Percentiles rank a stretch among this genome's conserved stretches.
These are phyloP conservation scores for Alternaria brassicicola DNA, from an alignment of 2,329 filamentous ascomycete genomes.

Conservation along the genomic window DNA sequence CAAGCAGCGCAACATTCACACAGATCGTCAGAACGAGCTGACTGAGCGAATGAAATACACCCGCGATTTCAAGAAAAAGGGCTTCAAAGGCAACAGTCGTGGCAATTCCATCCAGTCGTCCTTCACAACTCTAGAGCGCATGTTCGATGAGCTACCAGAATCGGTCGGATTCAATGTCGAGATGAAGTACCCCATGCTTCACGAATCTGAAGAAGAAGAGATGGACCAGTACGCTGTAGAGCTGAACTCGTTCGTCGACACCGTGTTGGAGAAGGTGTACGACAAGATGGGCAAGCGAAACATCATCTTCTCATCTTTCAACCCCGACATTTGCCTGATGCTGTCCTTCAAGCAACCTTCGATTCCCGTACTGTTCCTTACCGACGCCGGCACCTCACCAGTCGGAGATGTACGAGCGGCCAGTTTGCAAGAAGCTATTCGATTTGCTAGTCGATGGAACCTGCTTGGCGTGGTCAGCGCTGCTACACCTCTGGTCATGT, in stretches of 20 bases:
- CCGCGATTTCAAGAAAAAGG: slow-evolving; percentile 89
- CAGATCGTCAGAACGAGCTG: slow-evolving; percentile 56
- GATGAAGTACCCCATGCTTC: slow-evolving; percentile 98
- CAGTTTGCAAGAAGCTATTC: slow-evolving; percentile 91
- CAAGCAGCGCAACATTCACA: slow-evolving; percentile 50
- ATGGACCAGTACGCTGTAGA: slow-evolving; percentile 98
- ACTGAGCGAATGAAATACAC: slow-evolving; percentile 97
- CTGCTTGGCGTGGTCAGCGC: slow-evolving; percentile 87
- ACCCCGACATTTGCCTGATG: slow-evolving; percentile 93
- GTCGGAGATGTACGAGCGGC: slow-evolving; percentile 90
- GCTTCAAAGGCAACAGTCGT: slow-evolving; percentile 93
- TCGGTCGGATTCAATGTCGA: slow-evolving; percentile 96
- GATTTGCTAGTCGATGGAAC: slow-evolving; percentile 95
- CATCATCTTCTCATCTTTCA: slow-evolving; percentile 96
- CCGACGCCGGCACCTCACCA: slow-evolving; percentile 79
- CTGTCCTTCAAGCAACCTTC: slow-evolving; percentile 96
- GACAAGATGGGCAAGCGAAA: slow-evolving; percentile 82
- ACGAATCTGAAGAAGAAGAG: slow-evolving; percentile 91
- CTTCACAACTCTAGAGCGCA: slow-evolving; percentile 92
- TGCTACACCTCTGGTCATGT: slow-evolving; percentile 87
- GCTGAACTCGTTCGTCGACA: slow-evolving; percentile 95
- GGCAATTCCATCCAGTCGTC: slow-evolving; percentile 95
- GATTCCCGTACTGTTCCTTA: slow-evolving; percentile 93
- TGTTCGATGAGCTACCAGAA: slow-evolving; percentile 83
- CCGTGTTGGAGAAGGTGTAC: slow-evolving; percentile 87